These are phyloP conservation scores for Exophiala alcalophila DNA, from an alignment of 2,329 filamentous ascomycete genomes.

Conservation along the genomic window DNA sequence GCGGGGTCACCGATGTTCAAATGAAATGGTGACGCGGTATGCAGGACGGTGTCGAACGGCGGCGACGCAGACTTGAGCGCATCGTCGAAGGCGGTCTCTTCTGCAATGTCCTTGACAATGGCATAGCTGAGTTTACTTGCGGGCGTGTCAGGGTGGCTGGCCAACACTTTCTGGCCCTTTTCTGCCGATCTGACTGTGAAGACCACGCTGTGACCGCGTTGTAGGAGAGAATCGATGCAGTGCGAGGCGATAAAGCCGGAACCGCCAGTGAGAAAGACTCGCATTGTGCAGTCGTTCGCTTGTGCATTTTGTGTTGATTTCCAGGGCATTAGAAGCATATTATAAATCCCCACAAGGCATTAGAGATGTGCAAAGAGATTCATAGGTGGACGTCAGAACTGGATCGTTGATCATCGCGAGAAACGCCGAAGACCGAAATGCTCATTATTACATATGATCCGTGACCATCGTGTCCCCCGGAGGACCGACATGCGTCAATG, in stretches of 20 bases:
- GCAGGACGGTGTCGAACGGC: conserved; percentile 69
- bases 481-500: background rate
- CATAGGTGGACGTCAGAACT: too few relatives aligned
- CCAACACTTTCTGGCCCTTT: conserved; percentile 59
- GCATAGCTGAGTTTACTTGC: conserved; percentile 59
- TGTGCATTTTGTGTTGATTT: too few relatives aligned
- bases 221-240: conserved; percentile 56
- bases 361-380: too few relatives aligned
- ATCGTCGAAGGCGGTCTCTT: conserved; percentile 65
- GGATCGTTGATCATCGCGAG: too few relatives aligned
- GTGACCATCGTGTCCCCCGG: background rate
- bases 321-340: too few relatives aligned
- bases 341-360: too few relatives aligned
- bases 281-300: too few relatives aligned
- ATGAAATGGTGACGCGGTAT: conserved; percentile 72
- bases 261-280: conserved; percentile 46
- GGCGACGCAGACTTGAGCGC: conserved; percentile 57
- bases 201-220: conserved; percentile 56
- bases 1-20: conserved; percentile 67
- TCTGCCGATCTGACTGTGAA: conserved; percentile 60
- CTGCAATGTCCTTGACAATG: conserved; percentile 69
- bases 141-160: conserved; percentile 48
- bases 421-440: background rate
- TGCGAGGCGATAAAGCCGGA: conserved; percentile 65
- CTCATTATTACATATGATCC: too few relatives aligned